Base-by-base conservation (phyloP, 148 eudicot genomes). In the Cornus controversa region DNA sequence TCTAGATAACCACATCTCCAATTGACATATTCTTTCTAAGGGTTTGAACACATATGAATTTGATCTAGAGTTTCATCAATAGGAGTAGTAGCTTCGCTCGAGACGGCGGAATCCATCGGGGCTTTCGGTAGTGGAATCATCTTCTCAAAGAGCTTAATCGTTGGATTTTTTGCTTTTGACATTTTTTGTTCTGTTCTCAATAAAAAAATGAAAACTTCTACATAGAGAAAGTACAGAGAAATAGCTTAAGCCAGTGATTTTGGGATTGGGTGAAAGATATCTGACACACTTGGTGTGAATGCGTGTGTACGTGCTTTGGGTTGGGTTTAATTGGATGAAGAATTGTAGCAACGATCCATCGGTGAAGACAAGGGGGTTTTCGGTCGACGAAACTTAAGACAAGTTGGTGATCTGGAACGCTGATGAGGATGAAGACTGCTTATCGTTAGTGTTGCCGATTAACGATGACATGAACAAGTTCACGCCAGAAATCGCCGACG, bases 91-190 rank as follows among this genome's bases (percentile, higher is more conserved):
- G 28, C 60, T 67, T 50, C 79, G 36, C 8, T 37, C 42, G 34
- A 70, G 10, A 13, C 68, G 13, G 28, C 26, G 27, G 37, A 37
- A 60, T 71, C n/a, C 57, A 58, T 20, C 50, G 65, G 45, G 57
- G 29, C 64, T 18, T 85, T 80, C 4, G 80, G 77, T 65, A 85
- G 64, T 20, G 82, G 84, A 72, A 88, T 88, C 68, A 87, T 88
- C 72, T 86, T 88, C 11, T 89, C 91, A 64, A 88, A 88, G 15
- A 88, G 84, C 84, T 88, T 88, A 9, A 88, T 84, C 40, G 87
- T 86, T 5, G 91, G 86, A 76, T 88, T 89, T 73, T 82, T 85
- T 4, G 62, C 37, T 63, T 85, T 84, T 84, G 81, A 76, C 90
- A 85, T 87, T 50, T 45, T n/a, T 31, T 60, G 25, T 10, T 24